phyloP scores from a whole-genome alignment of 352 stramenopile species.

The Synura sp. region DNA sequence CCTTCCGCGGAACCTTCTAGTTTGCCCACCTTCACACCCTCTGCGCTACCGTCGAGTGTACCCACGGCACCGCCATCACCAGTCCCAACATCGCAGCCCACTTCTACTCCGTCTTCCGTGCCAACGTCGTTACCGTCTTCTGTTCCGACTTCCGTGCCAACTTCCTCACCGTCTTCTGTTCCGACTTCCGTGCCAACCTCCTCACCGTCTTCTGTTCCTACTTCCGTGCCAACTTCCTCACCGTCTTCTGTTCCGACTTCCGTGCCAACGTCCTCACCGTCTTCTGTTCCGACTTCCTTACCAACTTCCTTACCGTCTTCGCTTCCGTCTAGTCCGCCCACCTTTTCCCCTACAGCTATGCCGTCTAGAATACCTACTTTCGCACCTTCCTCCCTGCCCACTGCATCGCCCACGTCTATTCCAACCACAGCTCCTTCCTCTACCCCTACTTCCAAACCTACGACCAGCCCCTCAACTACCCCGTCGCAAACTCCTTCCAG shows the following conservation, averaged over 20 bases:
- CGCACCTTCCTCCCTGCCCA: conserved; percentile 1
- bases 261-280: too few relatives aligned
- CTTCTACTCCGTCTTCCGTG: conserved; percentile 9
- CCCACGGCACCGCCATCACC: conserved; percentile 18
- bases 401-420: neutral
- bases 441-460: neutral
- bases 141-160: too few relatives aligned
- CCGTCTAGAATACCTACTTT: too few relatives aligned
- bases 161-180: too few relatives aligned
- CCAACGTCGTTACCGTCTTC: too few relatives aligned
- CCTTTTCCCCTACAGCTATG: conserved; percentile 1
- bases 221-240: too few relatives aligned
- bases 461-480: neutral
- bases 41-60: neutral
- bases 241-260: too few relatives aligned
- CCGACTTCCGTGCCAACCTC: too few relatives aligned
- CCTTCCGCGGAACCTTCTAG: conserved; percentile 12
- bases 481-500: conserved; percentile 1
- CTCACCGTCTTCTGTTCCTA: too few relatives aligned
- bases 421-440: neutral
- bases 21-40: neutral
- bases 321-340: conserved; percentile 1
- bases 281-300: too few relatives aligned
- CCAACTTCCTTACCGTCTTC: conserved; percentile 9
- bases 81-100: neutral